phyloP scores from a whole-genome alignment of 169 alveolate genomes.

The Perkinsus olseni region DNA sequence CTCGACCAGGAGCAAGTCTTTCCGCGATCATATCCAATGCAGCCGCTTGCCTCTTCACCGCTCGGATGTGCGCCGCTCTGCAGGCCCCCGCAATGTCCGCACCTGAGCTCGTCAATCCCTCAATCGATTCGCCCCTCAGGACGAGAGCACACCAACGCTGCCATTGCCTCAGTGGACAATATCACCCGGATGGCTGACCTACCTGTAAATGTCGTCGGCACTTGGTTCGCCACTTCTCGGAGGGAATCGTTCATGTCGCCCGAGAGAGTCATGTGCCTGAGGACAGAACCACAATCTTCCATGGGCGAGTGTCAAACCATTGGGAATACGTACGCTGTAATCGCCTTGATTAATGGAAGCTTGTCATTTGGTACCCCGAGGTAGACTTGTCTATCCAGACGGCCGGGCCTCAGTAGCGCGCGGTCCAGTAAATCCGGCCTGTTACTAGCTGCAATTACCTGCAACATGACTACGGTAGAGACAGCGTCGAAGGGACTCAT shows the following conservation, averaged over 20 bases:
- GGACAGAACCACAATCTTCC: neutral
- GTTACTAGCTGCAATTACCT: constrained; percentile 90
- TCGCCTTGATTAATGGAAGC: constrained; percentile 36
- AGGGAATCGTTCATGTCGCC: neutral
- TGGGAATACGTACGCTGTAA: neutral
- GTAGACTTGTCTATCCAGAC: constrained; percentile 55
- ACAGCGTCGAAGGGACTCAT: neutral
- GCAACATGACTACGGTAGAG: constrained; percentile 44
- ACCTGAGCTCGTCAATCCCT: neutral
- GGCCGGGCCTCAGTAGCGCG: constrained; percentile 89
- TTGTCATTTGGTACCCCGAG: constrained; percentile 40
- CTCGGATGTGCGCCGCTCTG: neutral
- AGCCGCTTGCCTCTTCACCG: neutral
- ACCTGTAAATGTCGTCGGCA: neutral
- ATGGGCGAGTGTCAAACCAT: neutral
- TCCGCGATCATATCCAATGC: neutral
- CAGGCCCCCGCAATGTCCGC: neutral
- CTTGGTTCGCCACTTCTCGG: neutral
- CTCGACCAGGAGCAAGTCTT: neutral
- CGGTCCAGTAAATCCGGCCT: constrained; percentile 85
- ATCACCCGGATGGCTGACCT: neutral
- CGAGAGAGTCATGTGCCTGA: neutral
- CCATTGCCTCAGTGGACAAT: neutral
- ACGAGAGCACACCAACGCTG: no score
- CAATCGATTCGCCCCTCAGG: no score